These are phyloP conservation scores for Hyaloscypha finlandica DNA, from an alignment of 495 filamentous ascomycete genomes.

Conservation along the genomic window DNA sequence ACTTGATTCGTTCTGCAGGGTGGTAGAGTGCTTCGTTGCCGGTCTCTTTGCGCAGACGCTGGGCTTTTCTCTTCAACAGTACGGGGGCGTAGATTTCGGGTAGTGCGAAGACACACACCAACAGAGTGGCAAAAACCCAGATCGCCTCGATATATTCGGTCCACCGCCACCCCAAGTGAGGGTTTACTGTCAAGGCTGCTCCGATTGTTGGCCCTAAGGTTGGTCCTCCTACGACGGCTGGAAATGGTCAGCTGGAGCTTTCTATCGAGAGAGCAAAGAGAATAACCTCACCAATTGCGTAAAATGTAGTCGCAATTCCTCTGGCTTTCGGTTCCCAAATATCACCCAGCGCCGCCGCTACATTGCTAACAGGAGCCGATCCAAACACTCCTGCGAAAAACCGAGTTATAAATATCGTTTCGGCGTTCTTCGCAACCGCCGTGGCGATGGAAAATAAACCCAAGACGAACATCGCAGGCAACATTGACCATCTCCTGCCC, in stretches of 20 bases:
- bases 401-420: slow-evolving; percentile 36
- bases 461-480: slow-evolving; percentile 48
- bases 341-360: slow-evolving; percentile 50
- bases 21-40: slow-evolving; percentile 60
- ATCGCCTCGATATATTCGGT: slow-evolving; percentile 49
- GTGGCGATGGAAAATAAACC: slow-evolving; percentile 48
- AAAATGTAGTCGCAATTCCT: slow-evolving; percentile 43
- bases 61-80: slow-evolving; percentile 73
- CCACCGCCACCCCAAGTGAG: slow-evolving; percentile 35
- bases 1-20: slow-evolving; percentile 34
- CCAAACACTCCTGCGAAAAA: slow-evolving; percentile 42
- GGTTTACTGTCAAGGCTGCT: slow-evolving; percentile 32
- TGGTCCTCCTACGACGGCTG: slow-evolving; percentile 40
- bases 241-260: neutral
- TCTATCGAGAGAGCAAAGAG: neutral
- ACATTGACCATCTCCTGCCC: slow-evolving; percentile 47
- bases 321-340: slow-evolving; percentile 43
- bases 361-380: slow-evolving; percentile 41
- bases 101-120: slow-evolving; percentile 64
- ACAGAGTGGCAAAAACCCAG: slow-evolving; percentile 47
- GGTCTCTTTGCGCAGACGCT: slow-evolving; percentile 69
- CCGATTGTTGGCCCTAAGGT: slow-evolving; percentile 38
- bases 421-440: slow-evolving; percentile 38
- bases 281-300: slow-evolving; percentile 31
- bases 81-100: slow-evolving; percentile 85